Evolutionary conservation across 2,329 filamentous ascomycete species (phyloP).

Genomic region (Cladosporium sp.): DNA sequence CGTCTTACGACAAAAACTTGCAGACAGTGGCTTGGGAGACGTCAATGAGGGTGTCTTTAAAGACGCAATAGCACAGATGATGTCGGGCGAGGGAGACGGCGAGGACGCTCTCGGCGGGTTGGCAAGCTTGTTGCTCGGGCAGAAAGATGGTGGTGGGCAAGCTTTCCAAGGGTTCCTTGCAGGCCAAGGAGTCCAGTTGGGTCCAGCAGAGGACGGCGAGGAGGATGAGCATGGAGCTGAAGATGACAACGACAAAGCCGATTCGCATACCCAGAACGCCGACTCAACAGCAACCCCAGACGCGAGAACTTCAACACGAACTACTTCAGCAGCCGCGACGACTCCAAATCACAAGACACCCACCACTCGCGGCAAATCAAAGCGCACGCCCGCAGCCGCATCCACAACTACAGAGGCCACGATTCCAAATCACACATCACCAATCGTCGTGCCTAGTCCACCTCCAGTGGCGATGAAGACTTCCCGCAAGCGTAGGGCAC

Average conservation of each 20-base stretch:
- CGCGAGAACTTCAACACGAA: background rate
- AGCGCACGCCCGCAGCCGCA: background rate
- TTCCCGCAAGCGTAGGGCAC: slow-evolving; percentile 7
- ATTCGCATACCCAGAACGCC: background rate
- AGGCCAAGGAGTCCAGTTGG: slow-evolving; percentile 4
- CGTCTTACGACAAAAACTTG: slow-evolving; percentile 28
- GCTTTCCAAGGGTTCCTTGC: slow-evolving; percentile 6
- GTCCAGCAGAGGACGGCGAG: background rate
- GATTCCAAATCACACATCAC: background rate
- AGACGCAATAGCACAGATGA: slow-evolving; percentile 42
- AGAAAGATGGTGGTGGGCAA: slow-evolving; percentile 13
- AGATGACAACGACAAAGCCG: background rate
- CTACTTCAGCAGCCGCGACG: background rate
- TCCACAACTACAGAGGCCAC: background rate
- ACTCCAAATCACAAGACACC: background rate
- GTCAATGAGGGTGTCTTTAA: slow-evolving; percentile 42
- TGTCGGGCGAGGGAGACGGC: slow-evolving; percentile 36
- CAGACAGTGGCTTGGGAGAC: slow-evolving; percentile 31
- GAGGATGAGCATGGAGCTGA: background rate
- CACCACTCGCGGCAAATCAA: background rate
- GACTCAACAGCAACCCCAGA: background rate
- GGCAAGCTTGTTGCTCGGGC: slow-evolving; percentile 38
- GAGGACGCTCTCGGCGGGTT: slow-evolving; percentile 42
- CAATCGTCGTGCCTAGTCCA: background rate
- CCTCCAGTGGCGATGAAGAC: background rate